A percentile compares a stretch with the other conserved stretches of the same genome.
These are phyloP conservation scores for Paspalum vaginatum DNA, from an alignment of 176 grass and related monocot species.

Conservation along the genomic window DNA sequence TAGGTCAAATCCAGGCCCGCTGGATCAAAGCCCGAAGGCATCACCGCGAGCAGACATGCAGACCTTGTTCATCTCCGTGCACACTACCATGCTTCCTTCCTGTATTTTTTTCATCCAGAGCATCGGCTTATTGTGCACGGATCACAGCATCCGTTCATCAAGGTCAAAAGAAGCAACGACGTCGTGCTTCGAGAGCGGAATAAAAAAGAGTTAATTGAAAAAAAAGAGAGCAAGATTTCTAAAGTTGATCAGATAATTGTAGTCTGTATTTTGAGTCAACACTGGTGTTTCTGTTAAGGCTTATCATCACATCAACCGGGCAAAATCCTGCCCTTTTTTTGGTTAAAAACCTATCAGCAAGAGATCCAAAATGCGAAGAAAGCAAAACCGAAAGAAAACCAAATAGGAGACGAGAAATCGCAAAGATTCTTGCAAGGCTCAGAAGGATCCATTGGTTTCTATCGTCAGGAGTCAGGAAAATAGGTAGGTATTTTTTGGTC, in stretches of 20 bases:
- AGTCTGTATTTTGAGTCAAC: constrained; percentile 61
- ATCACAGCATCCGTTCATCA: background rate
- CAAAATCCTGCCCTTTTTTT: background rate
- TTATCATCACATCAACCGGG: constrained; percentile 58
- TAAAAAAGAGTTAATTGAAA: background rate
- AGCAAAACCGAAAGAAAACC: background rate
- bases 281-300: constrained; percentile 36
- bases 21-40: constrained; percentile 62
- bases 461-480: constrained; percentile 68
- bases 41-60: constrained; percentile 76
- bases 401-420: background rate
- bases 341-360: fast-evolving
- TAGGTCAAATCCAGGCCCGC: constrained; percentile 71
- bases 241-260: constrained; percentile 77
- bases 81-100: constrained; percentile 83
- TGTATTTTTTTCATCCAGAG: constrained; percentile 39
- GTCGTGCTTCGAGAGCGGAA: background rate
- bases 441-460: constrained; percentile 65
- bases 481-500: constrained; percentile 68
- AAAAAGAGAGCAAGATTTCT: background rate
- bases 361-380: background rate
- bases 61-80: constrained; percentile 54
- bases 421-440: constrained; percentile 44
- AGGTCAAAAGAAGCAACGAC: fast-evolving
- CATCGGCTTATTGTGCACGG: constrained; percentile 78